A percentile compares a stretch with the other conserved stretches of the same genome.
Conservation (phyloP, 2,329 filamentous ascomycete genomes). For the Ceratocystis smalleyi region DNA sequence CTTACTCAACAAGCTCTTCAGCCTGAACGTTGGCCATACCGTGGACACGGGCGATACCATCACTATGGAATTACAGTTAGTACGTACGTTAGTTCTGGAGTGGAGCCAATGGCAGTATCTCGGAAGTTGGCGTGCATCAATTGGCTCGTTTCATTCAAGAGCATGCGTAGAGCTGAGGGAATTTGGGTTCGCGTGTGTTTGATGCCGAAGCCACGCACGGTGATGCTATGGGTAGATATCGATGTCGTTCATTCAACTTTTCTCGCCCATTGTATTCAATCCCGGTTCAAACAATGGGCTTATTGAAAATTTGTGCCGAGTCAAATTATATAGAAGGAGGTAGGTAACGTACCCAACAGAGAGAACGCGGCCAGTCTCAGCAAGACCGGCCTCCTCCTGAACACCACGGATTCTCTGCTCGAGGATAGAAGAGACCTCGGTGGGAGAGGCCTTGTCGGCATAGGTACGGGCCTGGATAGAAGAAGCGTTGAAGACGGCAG, state of each 20-base stretch:
- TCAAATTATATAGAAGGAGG: neutral
- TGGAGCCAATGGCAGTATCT: neutral
- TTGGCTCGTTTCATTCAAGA: neutral
- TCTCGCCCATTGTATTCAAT: neutral
- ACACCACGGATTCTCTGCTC: constrained; percentile 98
- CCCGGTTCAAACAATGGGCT: neutral
- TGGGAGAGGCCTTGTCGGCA: constrained; percentile 88
- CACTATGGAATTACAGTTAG: constrained; percentile 40
- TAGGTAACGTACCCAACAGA: constrained; percentile 77
- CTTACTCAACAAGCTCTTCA: constrained; percentile 98
- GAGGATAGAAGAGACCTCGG: constrained; percentile 97
- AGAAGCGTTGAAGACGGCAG: constrained; percentile 56
- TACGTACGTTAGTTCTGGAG: constrained; percentile 7
- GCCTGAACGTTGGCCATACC: constrained; percentile 99
- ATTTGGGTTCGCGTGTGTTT: neutral
- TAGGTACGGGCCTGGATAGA: constrained; percentile 68
- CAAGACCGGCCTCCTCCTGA: constrained; percentile 87
- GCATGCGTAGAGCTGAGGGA: neutral
- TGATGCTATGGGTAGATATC: neutral
- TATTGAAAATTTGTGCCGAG: too few relatives aligned
- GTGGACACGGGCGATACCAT: constrained; percentile 99
- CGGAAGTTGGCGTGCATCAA: neutral
- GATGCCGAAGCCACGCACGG: neutral
- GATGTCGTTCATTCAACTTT: neutral
- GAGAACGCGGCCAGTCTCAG: constrained; percentile 97